phyloP scores from a whole-genome alignment of 345 rosid genomes.

The Lenwebbia sp. region DNA sequence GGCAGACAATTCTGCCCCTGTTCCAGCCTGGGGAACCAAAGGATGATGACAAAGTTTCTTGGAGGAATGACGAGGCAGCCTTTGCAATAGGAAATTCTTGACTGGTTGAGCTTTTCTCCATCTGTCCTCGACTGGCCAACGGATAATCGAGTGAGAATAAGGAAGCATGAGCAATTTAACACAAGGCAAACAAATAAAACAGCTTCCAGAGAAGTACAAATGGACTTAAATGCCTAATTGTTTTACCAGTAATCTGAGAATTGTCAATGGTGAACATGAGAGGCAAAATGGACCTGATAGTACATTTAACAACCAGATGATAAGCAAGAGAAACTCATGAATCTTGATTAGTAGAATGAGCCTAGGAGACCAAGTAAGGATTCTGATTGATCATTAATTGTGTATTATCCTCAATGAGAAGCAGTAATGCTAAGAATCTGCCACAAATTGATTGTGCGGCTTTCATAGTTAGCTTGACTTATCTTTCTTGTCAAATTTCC shows the following conservation, averaged over 20 bases:
- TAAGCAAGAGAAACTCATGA: neutral
- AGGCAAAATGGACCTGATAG: neutral
- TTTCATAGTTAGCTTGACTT: neutral
- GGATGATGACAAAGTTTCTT: slow-evolving; percentile 51
- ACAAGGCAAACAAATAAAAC: neutral
- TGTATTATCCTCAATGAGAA: neutral
- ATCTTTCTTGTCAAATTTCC: neutral
- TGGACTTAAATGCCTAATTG: neutral
- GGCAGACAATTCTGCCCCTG: slow-evolving; percentile 83
- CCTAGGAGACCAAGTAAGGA: neutral
- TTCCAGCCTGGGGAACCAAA: slow-evolving; percentile 76
- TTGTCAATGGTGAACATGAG: neutral
- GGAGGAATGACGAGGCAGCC: slow-evolving; percentile 55
- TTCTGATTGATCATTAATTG: neutral
- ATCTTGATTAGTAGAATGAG: neutral
- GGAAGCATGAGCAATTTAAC: neutral
- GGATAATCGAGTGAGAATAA: neutral
- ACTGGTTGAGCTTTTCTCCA: slow-evolving; percentile 55
- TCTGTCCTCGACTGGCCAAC: slow-evolving; percentile 50
- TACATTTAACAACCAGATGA: neutral
- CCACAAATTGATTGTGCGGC: neutral
- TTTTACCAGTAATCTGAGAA: neutral
- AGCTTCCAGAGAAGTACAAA: neutral
- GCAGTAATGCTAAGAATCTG: neutral
- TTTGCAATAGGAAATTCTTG: slow-evolving; percentile 47